These are phyloP conservation scores for Wallacemonas rigidus DNA, from an alignment of 208 protist genomes.

Conservation along the genomic window DNA sequence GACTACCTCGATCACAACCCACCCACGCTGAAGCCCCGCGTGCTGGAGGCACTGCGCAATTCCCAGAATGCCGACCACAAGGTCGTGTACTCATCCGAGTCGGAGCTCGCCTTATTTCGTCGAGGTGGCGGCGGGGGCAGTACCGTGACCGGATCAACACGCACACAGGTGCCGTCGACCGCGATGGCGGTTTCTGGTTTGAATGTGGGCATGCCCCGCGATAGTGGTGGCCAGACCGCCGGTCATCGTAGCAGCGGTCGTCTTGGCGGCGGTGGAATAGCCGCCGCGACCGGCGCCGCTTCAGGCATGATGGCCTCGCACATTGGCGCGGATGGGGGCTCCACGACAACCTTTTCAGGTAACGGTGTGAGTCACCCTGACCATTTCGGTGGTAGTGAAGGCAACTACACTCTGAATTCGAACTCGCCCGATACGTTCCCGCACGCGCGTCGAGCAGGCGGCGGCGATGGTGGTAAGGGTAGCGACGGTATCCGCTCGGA, in stretches of 20 bases:
- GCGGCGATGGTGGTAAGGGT: neutral
- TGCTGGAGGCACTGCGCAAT: constrained; percentile 63
- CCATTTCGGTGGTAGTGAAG: constrained; percentile 9
- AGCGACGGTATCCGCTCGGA: neutral
- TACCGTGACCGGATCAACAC: constrained; percentile 27
- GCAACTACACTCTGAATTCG: constrained; percentile 18
- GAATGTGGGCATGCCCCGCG: neutral
- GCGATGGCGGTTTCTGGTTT: neutral
- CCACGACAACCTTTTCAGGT: neutral
- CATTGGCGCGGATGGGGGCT: neutral
- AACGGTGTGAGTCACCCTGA: neutral
- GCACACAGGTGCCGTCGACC: constrained; percentile 5
- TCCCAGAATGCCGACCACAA: constrained; percentile 56
- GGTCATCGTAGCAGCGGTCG: neutral
- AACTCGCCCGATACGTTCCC: constrained; percentile 17
- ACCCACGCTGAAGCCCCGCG: constrained; percentile 66
- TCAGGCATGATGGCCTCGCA: neutral
- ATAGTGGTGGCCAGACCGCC: neutral
- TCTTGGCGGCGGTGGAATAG: neutral
- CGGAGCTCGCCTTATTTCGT: constrained; percentile 29
- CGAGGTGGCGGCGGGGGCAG: constrained; percentile 23
- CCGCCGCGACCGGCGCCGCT: too few species aligned
- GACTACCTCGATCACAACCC: constrained; percentile 91
- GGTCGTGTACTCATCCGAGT: constrained; percentile 35
- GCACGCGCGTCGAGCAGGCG: constrained; percentile 6